Conservation (phyloP, 805 yeast genomes). For the Pachysolen tannophilus region DNA sequence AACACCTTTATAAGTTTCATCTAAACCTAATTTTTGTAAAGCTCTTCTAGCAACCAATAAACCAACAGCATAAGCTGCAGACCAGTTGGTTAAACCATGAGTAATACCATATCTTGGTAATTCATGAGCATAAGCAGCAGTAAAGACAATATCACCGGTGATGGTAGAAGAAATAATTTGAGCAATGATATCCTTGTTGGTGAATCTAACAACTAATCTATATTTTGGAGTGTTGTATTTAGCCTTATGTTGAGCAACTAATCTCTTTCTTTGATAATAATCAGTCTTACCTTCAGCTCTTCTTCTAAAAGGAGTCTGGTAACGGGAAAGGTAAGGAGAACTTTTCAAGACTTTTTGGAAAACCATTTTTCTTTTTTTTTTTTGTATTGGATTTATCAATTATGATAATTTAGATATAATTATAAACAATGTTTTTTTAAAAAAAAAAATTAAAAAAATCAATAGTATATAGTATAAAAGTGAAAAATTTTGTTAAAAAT, state of each 20-base stretch:
- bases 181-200: conserved; percentile 98
- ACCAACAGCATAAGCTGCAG: conserved; percentile 99
- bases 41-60: conserved; percentile 98
- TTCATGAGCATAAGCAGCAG: conserved; percentile 99
- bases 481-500: conserved; percentile 4
- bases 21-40: conserved; percentile 93
- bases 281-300: conserved; percentile 99
- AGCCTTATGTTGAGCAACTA: conserved; percentile 99
- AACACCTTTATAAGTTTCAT: conserved; percentile 97
- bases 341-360: conserved; percentile 68
- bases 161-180: conserved; percentile 96
- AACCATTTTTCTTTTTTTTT: conserved; percentile 46
- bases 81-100: conserved; percentile 99
- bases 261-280: conserved; percentile 99
- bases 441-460: too few species aligned
- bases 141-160: conserved; percentile 91
- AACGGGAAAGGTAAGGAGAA: conserved; percentile 97
- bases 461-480: too few species aligned
- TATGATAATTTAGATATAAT: not conserved
- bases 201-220: conserved; percentile 99
- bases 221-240: conserved; percentile 99
- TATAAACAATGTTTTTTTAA: not conserved
- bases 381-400: not conserved
- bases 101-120: conserved; percentile 95
- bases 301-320: conserved; percentile 99